Base-by-base conservation (phyloP, 2,329 filamentous ascomycete genomes). In the Didymella pinodella region DNA sequence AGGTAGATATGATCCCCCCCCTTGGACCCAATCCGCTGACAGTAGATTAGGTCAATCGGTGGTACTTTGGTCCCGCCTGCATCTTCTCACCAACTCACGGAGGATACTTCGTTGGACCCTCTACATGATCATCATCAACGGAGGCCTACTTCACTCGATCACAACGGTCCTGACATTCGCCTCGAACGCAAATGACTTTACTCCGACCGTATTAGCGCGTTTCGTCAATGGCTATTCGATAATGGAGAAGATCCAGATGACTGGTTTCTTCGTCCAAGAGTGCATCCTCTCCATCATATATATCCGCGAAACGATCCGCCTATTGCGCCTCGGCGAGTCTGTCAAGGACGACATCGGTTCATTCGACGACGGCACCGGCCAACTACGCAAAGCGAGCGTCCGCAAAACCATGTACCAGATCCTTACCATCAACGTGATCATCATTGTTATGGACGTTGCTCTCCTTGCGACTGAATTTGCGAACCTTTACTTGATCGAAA, bases 31-130 rank as follows among this genome's bases (percentile, higher is more conserved):
- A 32, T 12, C 22, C 40, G 40, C 51, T 64, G 20, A 62, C 46
- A 29, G 25, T 29, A 7, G 7, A 12, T 22, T 16, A 1, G 87
- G 86, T 0, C 85, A 88, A 69, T 83, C 83, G 0, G 65, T 88
- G 12, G 86, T 89, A 1, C 77, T 89, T 1, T 89, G 86, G 77
- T 88, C 86, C 0, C 81, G 87, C 7, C 79, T 89, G 0, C 85
- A 88, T 67, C 78, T 89, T 1, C 80, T 89, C 11, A 75, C 86
- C 3, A 81, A 81, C 16, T 83, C 85, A 41, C 77, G 80, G 7
- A 72, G 73, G 2, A 71, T 82, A 3, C 76, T 88, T 0, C 80
- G 78, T 4, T 76, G 78, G 11, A 81, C 86, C 0, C 76, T 87
- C 0, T 78, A 69, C 52, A 86, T 89, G 82, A 88, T 90, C 57